Conservation (phyloP, 2,329 filamentous ascomycete species). For the Cytospora mali region DNA sequence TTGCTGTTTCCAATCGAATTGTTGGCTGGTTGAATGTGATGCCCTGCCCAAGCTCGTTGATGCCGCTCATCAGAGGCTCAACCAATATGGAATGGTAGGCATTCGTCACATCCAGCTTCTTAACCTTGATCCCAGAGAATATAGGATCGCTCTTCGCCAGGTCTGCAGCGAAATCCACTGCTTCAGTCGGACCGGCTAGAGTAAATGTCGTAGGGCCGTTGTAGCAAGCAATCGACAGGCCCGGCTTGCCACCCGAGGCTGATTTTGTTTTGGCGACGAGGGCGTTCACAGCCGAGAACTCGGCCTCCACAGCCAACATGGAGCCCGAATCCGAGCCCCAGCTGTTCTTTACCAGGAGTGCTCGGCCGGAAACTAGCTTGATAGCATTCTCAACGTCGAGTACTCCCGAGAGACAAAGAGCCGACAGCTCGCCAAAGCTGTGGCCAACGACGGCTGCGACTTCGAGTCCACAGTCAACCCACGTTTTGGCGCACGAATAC, state of each 20-base stretch:
- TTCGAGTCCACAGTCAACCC: slow-evolving; percentile 41
- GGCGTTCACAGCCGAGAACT: not conserved
- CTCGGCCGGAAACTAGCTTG: slow-evolving; percentile 36
- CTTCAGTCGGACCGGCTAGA: slow-evolving; percentile 41
- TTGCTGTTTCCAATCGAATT: slow-evolving; percentile 39
- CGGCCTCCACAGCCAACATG: slow-evolving; percentile 41
- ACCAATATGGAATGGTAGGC: slow-evolving; percentile 50
- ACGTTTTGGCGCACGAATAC: slow-evolving; percentile 40
- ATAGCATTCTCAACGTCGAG: slow-evolving; percentile 38
- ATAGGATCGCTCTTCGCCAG: not conserved
- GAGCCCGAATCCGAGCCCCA: slow-evolving; percentile 42
- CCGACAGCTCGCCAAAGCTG: slow-evolving; percentile 46
- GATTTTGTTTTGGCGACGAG: not conserved
- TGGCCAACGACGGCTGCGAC: slow-evolving; percentile 41
- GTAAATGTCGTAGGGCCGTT: slow-evolving; percentile 48
- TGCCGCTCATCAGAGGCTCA: slow-evolving; percentile 38
- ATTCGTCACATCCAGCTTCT: slow-evolving; percentile 48
- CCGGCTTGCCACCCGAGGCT: slow-evolving; percentile 2
- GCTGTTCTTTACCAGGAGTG: slow-evolving; percentile 34
- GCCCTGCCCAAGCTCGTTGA: slow-evolving; percentile 38
- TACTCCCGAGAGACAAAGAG: slow-evolving; percentile 40
- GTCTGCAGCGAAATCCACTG: slow-evolving; percentile 35
- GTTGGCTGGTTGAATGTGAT: slow-evolving; percentile 38
- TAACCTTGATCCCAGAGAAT: slow-evolving; percentile 37
- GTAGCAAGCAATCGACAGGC: slow-evolving; percentile 47